Conservation (phyloP, 1,139 yeast genomes). For the Yamadazyma dushanensis region DNA sequence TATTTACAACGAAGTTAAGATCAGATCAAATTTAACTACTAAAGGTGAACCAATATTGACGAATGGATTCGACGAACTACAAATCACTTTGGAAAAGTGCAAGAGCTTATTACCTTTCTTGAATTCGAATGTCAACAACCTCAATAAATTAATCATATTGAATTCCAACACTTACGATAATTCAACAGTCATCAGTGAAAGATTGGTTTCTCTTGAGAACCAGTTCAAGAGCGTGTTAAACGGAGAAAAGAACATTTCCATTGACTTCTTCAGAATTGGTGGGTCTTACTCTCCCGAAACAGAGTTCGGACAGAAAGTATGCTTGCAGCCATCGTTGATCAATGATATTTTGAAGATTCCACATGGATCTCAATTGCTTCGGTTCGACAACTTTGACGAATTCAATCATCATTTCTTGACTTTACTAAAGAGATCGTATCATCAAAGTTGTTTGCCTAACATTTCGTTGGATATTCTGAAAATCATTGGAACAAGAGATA, state of each 20-base stretch:
- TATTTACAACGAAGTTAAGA: conserved; percentile 41
- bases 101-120: conserved; percentile 32
- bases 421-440: conserved; percentile 17
- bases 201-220: conserved; percentile 9
- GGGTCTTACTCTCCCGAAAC: conserved; percentile 18
- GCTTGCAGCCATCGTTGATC: conserved; percentile 17
- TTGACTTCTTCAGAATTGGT: conserved; percentile 29
- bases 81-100: conserved; percentile 29
- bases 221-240: conserved; percentile 14
- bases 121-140: conserved; percentile 17
- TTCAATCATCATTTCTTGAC: conserved; percentile 18
- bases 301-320: conserved; percentile 18
- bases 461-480: conserved; percentile 21
- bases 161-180: conserved; percentile 21
- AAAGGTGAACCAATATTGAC: conserved; percentile 19
- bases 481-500: conserved; percentile 20
- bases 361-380: conserved; percentile 21
- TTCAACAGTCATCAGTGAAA: conserved; percentile 5
- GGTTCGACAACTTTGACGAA: conserved; percentile 21
- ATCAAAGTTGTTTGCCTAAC: conserved; percentile 22
- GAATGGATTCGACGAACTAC: conserved; percentile 24
- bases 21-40: conserved; percentile 25
- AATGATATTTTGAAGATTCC: conserved; percentile 17
- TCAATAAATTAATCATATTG: conserved; percentile 30
- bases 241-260: conserved; percentile 21